Evolutionary conservation across 106 monocot genomes (phyloP).

Genomic region (Allium cepa): DNA sequence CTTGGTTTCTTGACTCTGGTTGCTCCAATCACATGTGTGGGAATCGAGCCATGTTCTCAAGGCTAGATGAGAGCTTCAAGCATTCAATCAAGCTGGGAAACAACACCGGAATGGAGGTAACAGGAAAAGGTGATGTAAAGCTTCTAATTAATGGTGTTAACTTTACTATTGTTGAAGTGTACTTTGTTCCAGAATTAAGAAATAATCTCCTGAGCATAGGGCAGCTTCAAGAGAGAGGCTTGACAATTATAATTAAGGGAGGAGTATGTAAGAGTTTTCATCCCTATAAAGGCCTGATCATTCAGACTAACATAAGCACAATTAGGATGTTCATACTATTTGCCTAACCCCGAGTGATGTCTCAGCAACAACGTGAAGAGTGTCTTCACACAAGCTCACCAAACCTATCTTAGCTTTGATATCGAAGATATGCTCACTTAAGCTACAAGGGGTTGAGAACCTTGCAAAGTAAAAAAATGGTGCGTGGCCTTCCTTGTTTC

Average conservation of each 20-base stretch:
- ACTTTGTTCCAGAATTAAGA: neutral
- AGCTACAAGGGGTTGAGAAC: no score
- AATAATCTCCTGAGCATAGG: slow-evolving; percentile 1
- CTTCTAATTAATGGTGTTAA: neutral
- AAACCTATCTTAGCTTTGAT: no score
- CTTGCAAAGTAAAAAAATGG: no score
- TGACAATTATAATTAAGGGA: neutral
- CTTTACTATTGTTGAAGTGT: neutral
- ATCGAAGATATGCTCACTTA: no score
- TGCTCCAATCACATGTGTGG: neutral
- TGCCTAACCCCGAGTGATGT: no score
- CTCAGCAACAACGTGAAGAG: no score
- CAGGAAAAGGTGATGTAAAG: neutral
- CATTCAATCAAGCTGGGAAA: neutral
- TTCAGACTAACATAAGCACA: neutral
- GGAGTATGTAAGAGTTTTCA: neutral
- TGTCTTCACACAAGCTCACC: no score
- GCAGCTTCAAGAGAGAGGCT: neutral
- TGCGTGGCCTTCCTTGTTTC: no score
- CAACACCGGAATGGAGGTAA: neutral
- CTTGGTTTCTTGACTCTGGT: neutral
- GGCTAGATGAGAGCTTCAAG: neutral
- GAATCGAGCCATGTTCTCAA: neutral
- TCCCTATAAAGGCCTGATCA: neutral
- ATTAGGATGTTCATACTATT: neutral